Base-by-base conservation (phyloP, 257 asterid genomes). In the Eustoma russellianum region DNA sequence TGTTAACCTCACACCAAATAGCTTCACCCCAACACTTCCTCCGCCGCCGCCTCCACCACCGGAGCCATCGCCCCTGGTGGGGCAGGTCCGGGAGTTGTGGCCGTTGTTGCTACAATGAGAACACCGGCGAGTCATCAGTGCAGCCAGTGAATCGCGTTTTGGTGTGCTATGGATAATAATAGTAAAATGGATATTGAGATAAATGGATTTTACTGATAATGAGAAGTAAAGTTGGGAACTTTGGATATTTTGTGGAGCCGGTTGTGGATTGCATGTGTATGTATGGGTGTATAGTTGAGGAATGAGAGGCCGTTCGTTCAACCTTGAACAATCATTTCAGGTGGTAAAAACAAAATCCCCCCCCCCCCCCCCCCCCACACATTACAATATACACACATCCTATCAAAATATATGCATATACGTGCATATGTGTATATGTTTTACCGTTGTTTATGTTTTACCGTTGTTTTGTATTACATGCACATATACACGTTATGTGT, bases 1-100 rank as follows among this genome's bases (percentile, higher is more conserved):
- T 11, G 80, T 75, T 53, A 86, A 59, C 60, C 88, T 66, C 50
- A 86, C 94, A 14, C 94, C 94, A 19, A 88, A 88, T 7, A 88
- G 61, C 79, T 52, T 80, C 59, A 82, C 74, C 3, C 77, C 78
- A 2, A 56, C 44, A 14, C 45, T 33, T 10, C 19, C 59, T 13
- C 65, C 78, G 3, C 56, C 62, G 3, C 57, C 66, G 2, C 60
- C 16, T 0, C 66, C 64, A 35, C 64, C 70, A 28, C 66, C 56
- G 0, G 24, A 16, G 1, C 55, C 70, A 12, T 62, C 77, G 33
- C 75, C 67, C 0, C 48, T 52, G 43, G 63, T 44, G 35, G 84
- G 70, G 55, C 88, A 79, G 9, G 79, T 73, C 41, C 82, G 70
- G 48, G 75, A 61, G 69, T 65, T 77, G 61, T 77, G 86, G 46